A percentile compares a stretch with the other conserved stretches of the same genome.
These are phyloP conservation scores for Populus nigra DNA, from an alignment of 345 rosid species.

Conservation along the genomic window DNA sequence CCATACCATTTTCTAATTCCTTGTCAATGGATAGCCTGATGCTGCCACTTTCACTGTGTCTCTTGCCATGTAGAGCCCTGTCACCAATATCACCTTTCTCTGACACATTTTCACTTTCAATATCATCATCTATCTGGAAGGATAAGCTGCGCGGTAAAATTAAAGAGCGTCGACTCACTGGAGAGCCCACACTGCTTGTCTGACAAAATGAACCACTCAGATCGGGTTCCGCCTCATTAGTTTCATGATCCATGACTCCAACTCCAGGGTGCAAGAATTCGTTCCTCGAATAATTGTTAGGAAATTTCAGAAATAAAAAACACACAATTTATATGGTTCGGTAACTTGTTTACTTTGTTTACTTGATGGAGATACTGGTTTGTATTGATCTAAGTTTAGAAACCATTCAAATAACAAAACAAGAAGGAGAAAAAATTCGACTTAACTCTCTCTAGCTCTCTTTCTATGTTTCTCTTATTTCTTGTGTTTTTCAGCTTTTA, in stretches of 20 bases:
- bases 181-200: constrained; percentile 48
- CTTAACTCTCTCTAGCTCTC: too few species aligned
- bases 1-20: constrained; percentile 38
- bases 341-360: too few species aligned
- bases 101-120: constrained; percentile 61
- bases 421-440: too few species aligned
- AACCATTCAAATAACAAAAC: too few species aligned
- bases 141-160: constrained; percentile 37
- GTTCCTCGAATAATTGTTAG: not conserved
- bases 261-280: constrained; percentile 9
- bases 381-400: too few species aligned
- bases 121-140: constrained; percentile 39
- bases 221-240: constrained; percentile 15
- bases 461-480: too few species aligned
- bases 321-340: too few species aligned
- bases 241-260: constrained; percentile 44
- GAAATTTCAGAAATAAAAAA: too few species aligned
- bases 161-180: constrained; percentile 46
- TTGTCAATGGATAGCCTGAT: constrained; percentile 38
- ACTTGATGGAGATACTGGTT: too few species aligned
- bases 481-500: too few species aligned
- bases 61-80: constrained; percentile 55
- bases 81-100: constrained; percentile 93
- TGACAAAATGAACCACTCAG: constrained; percentile 37
- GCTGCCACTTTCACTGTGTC: constrained; percentile 45